Conservation (phyloP, 2,329 filamentous ascomycete genomes). For the Fusarium torreyae region DNA sequence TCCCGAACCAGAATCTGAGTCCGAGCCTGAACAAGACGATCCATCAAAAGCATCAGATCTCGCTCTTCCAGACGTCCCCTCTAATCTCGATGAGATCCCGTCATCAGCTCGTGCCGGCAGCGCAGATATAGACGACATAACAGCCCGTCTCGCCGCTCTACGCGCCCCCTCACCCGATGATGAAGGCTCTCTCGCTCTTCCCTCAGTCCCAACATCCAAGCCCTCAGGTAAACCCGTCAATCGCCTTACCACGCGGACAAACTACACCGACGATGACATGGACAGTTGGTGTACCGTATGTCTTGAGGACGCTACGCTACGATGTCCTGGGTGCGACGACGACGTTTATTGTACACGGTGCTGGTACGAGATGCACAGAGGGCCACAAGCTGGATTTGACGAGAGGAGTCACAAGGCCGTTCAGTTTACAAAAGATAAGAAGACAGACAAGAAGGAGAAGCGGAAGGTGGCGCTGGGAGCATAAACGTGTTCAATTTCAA, state of each 20-base stretch:
- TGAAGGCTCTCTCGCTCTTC: constrained; percentile 59
- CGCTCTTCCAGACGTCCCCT: constrained; percentile 64
- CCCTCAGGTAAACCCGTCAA: constrained; percentile 60
- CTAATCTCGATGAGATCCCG: constrained; percentile 58
- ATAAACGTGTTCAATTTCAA: constrained; percentile 41
- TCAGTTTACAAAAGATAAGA: constrained; percentile 63
- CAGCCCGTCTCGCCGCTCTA: constrained; percentile 68
- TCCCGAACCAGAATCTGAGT: constrained; percentile 20
- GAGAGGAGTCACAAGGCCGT: constrained; percentile 79
- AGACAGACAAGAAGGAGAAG: constrained; percentile 55
- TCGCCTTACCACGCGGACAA: constrained; percentile 58
- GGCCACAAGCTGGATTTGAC: constrained; percentile 77
- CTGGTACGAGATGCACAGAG: constrained; percentile 86
- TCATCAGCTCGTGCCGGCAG: constrained; percentile 41
- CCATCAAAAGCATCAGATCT: constrained; percentile 47
- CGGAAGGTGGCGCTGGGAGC: constrained; percentile 58
- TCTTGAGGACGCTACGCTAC: constrained; percentile 80
- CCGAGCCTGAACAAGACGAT: constrained; percentile 16
- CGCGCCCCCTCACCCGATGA: constrained; percentile 53
- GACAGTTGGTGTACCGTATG: constrained; percentile 88
- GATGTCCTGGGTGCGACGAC: constrained; percentile 79
- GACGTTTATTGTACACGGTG: constrained; percentile 84
- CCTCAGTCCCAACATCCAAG: constrained; percentile 65
- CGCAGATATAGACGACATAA: constrained; percentile 61
- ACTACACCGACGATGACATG: constrained; percentile 78